Evolutionary conservation across 257 asterid genomes (phyloP).

Genomic region (Handroanthus guayacan): DNA sequence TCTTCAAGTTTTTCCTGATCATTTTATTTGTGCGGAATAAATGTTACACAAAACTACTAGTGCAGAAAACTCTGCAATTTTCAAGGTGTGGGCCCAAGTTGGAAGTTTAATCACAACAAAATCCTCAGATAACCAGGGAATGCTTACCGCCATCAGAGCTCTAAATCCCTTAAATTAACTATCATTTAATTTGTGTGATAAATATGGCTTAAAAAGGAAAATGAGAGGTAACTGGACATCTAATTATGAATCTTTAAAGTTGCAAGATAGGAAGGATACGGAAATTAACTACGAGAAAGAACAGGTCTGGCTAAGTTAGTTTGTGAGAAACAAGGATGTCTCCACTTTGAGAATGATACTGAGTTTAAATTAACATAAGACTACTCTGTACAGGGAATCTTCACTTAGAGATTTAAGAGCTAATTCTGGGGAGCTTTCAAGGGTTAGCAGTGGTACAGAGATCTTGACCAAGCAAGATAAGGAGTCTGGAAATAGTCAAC

Average conservation of each 20-base stretch:
- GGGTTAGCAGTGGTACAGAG: conserved; percentile 60
- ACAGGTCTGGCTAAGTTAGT: background rate
- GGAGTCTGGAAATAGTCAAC: conserved; percentile 61
- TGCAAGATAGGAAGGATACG: background rate
- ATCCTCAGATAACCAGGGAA: background rate
- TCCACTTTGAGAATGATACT: background rate
- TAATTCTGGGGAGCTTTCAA: conserved; percentile 69
- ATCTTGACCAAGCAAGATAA: conserved; percentile 63
- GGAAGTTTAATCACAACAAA: background rate
- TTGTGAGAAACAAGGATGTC: background rate
- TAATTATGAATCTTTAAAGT: too few relatives aligned
- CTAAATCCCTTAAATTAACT: background rate
- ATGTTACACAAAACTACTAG: background rate
- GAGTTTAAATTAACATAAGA: conserved; percentile 22
- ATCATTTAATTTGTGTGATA: background rate
- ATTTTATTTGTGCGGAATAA: background rate
- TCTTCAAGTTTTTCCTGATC: too few relatives aligned
- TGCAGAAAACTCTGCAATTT: background rate
- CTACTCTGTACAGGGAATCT: conserved; percentile 68
- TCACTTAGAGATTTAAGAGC: conserved; percentile 78
- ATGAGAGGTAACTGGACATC: background rate
- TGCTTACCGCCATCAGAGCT: background rate
- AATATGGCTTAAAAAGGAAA: background rate
- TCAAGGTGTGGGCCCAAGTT: background rate
- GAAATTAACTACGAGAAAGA: background rate